Evolutionary conservation across 1,139 yeast species (phyloP).

Genomic region (Geotrichum carabidarum): DNA sequence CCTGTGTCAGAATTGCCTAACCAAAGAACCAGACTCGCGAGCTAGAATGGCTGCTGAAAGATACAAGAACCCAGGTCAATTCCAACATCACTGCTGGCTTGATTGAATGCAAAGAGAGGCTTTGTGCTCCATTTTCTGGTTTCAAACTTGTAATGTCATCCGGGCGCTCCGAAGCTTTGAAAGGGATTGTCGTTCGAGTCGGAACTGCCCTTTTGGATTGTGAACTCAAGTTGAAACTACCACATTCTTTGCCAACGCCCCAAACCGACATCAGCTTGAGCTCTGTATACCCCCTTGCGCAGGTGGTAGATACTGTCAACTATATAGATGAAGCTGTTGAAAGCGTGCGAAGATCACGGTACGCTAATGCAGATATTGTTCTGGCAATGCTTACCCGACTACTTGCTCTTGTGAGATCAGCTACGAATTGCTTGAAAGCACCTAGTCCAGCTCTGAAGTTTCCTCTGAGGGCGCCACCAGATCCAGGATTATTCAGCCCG

Average conservation of each 20-base stretch:
- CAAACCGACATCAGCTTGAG: not conserved
- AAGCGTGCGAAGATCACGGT: conserved; percentile 13
- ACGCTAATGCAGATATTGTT: conserved; percentile 10
- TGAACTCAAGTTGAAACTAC: conserved; percentile 28
- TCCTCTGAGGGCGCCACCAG: conserved; percentile 24
- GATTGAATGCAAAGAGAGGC: conserved; percentile 30
- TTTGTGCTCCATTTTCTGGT: conserved; percentile 29
- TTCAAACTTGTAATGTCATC: conserved; percentile 36
- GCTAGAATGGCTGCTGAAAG: conserved; percentile 32
- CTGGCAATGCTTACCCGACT: conserved; percentile 12
- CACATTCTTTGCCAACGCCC: conserved; percentile 16
- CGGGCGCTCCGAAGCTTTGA: conserved; percentile 32
- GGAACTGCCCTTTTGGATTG: conserved; percentile 29
- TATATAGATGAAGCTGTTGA: conserved; percentile 21
- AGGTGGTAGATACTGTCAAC: conserved; percentile 30
- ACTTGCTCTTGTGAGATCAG: conserved; percentile 23
- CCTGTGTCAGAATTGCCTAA: not conserved
- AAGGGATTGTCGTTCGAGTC: conserved; percentile 33
- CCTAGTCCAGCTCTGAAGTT: conserved; percentile 23
- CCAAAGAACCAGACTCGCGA: conserved; percentile 21
- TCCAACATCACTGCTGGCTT: conserved; percentile 29
- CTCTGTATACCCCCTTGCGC: conserved; percentile 22
- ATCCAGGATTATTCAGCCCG: conserved; percentile 20
- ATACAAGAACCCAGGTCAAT: conserved; percentile 27
- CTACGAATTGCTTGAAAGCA: conserved; percentile 23